phyloP scores from a whole-genome alignment of 169 alveolate genomes.

The Plasmodium knowlesi region DNA sequence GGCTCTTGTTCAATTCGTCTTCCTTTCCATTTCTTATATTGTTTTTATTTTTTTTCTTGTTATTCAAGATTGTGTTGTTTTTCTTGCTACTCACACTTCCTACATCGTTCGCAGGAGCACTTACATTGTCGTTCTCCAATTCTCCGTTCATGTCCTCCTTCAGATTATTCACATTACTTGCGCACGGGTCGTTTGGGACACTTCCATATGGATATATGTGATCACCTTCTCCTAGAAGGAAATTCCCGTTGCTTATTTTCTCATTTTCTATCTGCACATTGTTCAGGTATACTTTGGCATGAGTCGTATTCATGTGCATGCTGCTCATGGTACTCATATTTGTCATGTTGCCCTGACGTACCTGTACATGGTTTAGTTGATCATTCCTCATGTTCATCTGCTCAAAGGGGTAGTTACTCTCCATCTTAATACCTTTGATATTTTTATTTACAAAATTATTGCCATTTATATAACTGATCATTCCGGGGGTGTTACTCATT shows the following conservation, averaged over 20 bases:
- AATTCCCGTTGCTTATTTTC: not conserved
- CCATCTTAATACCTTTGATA: conserved; percentile 42
- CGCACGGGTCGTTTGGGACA: not conserved
- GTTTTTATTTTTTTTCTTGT: conserved; percentile 22
- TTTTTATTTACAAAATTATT: conserved; percentile 24
- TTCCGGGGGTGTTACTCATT: not conserved
- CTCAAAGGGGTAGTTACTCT: conserved; percentile 15
- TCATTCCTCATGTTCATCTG: conserved; percentile 13
- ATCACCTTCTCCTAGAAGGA: not conserved
- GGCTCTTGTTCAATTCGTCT: conserved; percentile 45
- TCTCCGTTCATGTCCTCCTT: not conserved
- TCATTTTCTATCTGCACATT: not conserved
- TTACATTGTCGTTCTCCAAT: not conserved
- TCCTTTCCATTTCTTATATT: conserved; percentile 31
- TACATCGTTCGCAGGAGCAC: not conserved
- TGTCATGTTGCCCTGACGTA: not conserved
- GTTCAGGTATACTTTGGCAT: not conserved
- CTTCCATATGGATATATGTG: not conserved
- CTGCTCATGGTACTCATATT: not conserved
- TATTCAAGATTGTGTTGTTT: not conserved
- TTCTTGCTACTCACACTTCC: not conserved
- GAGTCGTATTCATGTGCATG: not conserved
- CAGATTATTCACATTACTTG: not conserved
- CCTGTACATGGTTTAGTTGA: not conserved
- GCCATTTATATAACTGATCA: conserved; percentile 21